Base-by-base conservation (phyloP, 2,329 filamentous ascomycete genomes). In the Fusarium brachygibbosum region DNA sequence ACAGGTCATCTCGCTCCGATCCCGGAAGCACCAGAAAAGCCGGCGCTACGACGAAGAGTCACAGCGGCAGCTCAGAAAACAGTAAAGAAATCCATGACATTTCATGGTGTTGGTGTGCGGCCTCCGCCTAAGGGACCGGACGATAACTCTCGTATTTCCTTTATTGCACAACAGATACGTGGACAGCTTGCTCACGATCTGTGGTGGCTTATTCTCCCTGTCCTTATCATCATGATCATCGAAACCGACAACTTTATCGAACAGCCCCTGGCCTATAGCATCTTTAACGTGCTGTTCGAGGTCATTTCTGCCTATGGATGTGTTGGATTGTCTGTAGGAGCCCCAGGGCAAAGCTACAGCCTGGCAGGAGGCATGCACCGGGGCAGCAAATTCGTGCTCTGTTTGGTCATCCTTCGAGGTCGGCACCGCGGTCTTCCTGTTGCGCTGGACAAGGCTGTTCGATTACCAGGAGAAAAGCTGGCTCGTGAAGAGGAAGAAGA, bases 111-210 rank as follows among this genome's bases (percentile, higher is more conserved):
- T 7, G 83, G 83, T 21, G 82, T 78, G 35, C 63, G 49, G 16
- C 55, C 63, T 37, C 66, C 67, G 1, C 61, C 67, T 35, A 72
- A 71, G 58, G 66, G 77, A 31, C 70, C 68, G 23, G 74, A 68
- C 45, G 51, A 76, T 21, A 73, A 76, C 45, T 83, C 81, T 10
- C 82, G 79, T 16, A 79, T 81, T 55, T 83, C 82, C 63, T 86
- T 87, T 54, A 79, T 88, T 16, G 81, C 82, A 40, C 82, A 86
- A 64, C 88, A 91, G 73, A 80, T 91, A 23, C 85, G 87, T n/a
- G 85, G 85, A 8, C 89, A 91, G 75, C 82, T 91, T 3, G 86
- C 87, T 31, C 88, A 91, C 75, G 90, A 91, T 72, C 80, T 91
- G 17, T 91, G 89, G 89, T 88, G 85, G 80, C 85, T 91, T 16